Conservation (phyloP, 139 green algal genomes). For the Nannochloris sp. region DNA sequence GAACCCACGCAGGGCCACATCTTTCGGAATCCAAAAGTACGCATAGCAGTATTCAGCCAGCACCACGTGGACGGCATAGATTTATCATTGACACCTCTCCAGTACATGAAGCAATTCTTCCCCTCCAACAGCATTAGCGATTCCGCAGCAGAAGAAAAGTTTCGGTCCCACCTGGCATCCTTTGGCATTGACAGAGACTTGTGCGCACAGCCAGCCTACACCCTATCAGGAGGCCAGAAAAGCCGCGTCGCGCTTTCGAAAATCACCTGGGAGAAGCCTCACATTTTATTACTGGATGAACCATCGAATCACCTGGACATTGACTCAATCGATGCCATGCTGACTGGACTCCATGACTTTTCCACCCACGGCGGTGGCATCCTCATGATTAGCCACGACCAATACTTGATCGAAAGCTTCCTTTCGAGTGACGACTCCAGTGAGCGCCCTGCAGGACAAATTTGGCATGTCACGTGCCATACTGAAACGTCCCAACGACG, state of each 20-base stretch:
- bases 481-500: too few relatives aligned
- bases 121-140: constrained; percentile 1
- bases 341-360: neutral
- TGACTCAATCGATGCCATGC: constrained; percentile 76
- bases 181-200: constrained; percentile 83
- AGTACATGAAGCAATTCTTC: constrained; percentile 27
- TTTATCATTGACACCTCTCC: constrained; percentile 67
- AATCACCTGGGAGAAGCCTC: constrained; percentile 73
- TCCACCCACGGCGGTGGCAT: constrained; percentile 38
- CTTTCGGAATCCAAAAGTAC: constrained; percentile 53
- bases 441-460: too few relatives aligned
- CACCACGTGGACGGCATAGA: constrained; percentile 95
- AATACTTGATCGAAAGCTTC: constrained; percentile 65
- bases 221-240: constrained; percentile 87
- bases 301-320: constrained; percentile 86
- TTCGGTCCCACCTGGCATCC: constrained; percentile 62
- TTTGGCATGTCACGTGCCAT: too few relatives aligned
- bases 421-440: neutral
- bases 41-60: constrained; percentile 88
- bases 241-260: constrained; percentile 38
- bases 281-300: constrained; percentile 83
- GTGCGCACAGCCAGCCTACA: constrained; percentile 86
- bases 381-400: constrained; percentile 73
- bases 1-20: constrained; percentile 76
- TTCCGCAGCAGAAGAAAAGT: constrained; percentile 14